Conservation (phyloP, 257 asterid genomes). For the Rhazya stricta region DNA sequence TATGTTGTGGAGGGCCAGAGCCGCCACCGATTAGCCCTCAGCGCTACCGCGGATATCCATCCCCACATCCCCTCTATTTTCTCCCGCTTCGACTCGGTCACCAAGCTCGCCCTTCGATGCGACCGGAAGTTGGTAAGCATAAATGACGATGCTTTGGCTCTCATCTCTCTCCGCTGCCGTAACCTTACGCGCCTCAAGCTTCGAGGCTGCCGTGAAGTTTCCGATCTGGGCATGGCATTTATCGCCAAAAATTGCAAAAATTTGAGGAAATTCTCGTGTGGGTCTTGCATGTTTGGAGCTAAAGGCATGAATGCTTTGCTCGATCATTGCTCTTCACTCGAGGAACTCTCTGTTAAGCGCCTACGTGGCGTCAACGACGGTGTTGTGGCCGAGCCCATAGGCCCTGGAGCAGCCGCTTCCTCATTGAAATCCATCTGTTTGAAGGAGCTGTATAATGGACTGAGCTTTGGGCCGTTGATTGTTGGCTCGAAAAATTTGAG, state of each 20-base stretch:
- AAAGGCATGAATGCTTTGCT: conserved; percentile 80
- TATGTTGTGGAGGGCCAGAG: conserved; percentile 65
- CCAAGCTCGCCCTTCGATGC: conserved; percentile 70
- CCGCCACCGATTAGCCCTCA: conserved; percentile 64
- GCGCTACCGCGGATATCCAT: conserved; percentile 40
- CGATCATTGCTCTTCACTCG: conserved; percentile 53
- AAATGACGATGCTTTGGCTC: conserved; percentile 48
- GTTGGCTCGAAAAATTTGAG: conserved; percentile 53
- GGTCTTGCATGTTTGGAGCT: conserved; percentile 74
- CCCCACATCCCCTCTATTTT: conserved; percentile 38
- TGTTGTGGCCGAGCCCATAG: conserved; percentile 49
- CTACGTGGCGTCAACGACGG: conserved; percentile 62
- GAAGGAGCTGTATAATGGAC: conserved; percentile 73
- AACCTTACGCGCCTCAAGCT: conserved; percentile 68
- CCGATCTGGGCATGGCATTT: conserved; percentile 61
- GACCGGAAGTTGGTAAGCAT: conserved; percentile 62
- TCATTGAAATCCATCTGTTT: conserved; percentile 60
- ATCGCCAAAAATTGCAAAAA: conserved; percentile 54
- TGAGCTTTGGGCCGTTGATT: conserved; percentile 61
- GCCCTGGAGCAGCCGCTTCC: conserved; percentile 56
- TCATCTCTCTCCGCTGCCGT: conserved; percentile 47
- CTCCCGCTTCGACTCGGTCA: conserved; percentile 62
- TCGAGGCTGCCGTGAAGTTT: conserved; percentile 69
- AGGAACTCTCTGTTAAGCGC: conserved; percentile 71
- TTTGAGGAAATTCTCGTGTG: conserved; percentile 65